Evolutionary conservation across 108 stramenopile genomes (phyloP), one percentile per base, ranked within the genome.

Genomic region (Cylindrotheca closterium): DNA sequence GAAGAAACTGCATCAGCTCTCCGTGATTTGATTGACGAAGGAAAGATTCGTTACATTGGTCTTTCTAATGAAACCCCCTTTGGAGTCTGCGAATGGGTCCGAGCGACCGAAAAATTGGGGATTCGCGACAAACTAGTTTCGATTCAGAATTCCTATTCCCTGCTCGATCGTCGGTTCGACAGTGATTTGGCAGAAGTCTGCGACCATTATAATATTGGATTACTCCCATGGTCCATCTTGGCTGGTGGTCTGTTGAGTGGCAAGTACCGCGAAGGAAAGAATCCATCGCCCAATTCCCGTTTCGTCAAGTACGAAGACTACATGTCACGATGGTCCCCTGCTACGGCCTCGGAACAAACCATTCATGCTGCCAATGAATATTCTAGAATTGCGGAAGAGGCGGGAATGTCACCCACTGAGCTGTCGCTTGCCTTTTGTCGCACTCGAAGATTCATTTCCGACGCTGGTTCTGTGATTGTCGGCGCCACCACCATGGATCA

Each of bases 31-130:
- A 67, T 95, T 19, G 65, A 83, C 21, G 74, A 59, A 1, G 93
- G 91, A 12, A 96, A 94, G 65, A 88, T 96, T 10, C 74, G 91
- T 25, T 86, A 92, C 58, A 67, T 94, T 25, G 93, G 93, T 26
- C 79, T 96, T 12, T 87, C 84, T 24, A 97, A 97, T 55, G 96
- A 98, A 68, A 96, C 91, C 18, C 92, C 98, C 12, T 97, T 72
- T 62, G 96, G 98, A 7, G 91, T 98, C 0, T 89, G 84, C 30
- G 58, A 75, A 8, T 82, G 89, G 80, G 78, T 71, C 1, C 75
- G 88, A 55, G 91, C 96, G 3, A 75, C 78, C 29, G 51, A 66
- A 3, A 65, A 64, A 53, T 87, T 85, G 0, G 93, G 81, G 0
- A 37, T 91, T 18, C 88, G 88, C 56, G 89, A 91, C 26, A 82